Evolutionary conservation across 306 rosid species (phyloP).

Genomic region (Trichosanthes cucumerina): DNA sequence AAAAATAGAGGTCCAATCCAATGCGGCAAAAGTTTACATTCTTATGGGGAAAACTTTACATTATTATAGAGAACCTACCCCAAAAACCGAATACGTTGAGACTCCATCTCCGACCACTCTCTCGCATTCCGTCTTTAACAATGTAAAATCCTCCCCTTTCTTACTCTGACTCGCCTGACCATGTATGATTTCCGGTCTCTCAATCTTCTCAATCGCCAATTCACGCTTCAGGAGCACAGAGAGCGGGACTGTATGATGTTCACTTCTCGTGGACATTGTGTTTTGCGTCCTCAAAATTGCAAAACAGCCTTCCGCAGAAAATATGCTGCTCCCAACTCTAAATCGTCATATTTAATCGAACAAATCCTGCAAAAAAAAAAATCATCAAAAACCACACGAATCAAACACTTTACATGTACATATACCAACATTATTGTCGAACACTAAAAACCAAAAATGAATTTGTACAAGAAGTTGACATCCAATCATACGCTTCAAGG

Average conservation of each 20-base stretch:
- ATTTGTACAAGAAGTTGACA: not conserved
- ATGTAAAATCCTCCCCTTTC: constrained; percentile 88
- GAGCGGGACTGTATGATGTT: constrained; percentile 79
- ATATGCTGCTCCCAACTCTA: constrained; percentile 17
- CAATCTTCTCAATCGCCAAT: constrained; percentile 75
- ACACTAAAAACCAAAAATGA: not conserved
- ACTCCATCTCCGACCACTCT: constrained; percentile 91
- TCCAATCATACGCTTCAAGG: not conserved
- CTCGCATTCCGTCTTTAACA: constrained; percentile 75
- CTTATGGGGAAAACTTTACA: not conserved
- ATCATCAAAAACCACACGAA: constrained; percentile 2
- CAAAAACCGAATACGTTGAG: constrained; percentile 83
- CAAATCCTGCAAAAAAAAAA: constrained; percentile 22
- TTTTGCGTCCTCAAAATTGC: constrained; percentile 10
- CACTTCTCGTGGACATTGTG: constrained; percentile 68
- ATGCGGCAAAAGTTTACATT: not conserved
- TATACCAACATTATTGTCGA: not conserved
- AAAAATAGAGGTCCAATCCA: not conserved
- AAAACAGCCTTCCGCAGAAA: constrained; percentile 14
- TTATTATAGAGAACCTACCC: constrained; percentile 45
- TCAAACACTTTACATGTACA: not conserved
- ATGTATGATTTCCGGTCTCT: constrained; percentile 69
- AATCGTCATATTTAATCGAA: constrained; percentile 21
- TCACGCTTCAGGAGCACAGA: constrained; percentile 91
- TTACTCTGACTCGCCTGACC: constrained; percentile 93